Base-by-base conservation (phyloP, 371 early-diverging fungal genomes). In the Circinella umbellata region DNA sequence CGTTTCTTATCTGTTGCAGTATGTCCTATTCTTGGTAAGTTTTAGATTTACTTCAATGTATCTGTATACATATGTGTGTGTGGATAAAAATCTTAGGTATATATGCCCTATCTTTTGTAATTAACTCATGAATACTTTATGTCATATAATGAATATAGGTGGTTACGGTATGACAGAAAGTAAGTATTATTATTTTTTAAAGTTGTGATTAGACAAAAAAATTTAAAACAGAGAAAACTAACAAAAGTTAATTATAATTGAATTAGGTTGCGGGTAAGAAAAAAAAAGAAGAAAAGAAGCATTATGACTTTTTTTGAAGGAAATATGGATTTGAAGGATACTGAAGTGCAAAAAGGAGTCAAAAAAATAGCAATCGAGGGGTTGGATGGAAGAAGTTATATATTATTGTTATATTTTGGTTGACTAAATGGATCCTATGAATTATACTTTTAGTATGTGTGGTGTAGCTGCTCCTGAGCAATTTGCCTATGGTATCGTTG, bases 1-100 rank as follows among this genome's bases (percentile, higher is more conserved):
- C 71, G 79, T 70, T 93, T 93, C 75, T 75, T 96, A 68, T 86
- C 88, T 37, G 75, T 86, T n/a, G 82, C 88, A 15, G 70, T 94
- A 47, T 87, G 87, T 69, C 83, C 87, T 5, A 80, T 95, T 68
- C 79, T 94, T 60, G 89, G 54, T 54, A 54, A 27, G 27, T 27
- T 27, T 27, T 27, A 27, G 27, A 27, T 27, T 27, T 27, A 27
- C 27, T 27, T 27, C 27, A 27, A 27, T 27, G 2, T 27, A 27
- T 27, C 27, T 27, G 27, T 27, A 27, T 1, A 27, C 27, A 27
- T 27, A 1, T 27, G 27, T 27, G 27, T 27, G 27, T 27, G 27
- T 27, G 2, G 27, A 27, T 27, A 27, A 27, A 27, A 27, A 27
- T 27, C 27, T 27, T 27, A 27, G 27, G 27, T 27, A 27, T 27